Conservation (phyloP, 495 filamentous ascomycete genomes). For the Annulohypoxylon maeteangense region DNA sequence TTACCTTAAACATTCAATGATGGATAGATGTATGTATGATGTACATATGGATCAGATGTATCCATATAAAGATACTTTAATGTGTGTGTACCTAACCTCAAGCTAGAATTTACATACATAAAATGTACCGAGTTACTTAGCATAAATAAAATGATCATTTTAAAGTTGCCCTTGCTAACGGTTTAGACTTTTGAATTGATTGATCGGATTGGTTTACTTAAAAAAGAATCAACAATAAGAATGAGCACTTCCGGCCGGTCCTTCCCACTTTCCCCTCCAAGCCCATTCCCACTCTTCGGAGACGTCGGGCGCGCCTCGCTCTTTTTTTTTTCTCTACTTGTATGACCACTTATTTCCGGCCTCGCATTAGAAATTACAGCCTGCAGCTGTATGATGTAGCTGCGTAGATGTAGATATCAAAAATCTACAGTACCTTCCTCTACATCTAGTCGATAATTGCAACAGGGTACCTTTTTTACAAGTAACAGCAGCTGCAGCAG, state of each 20-base stretch:
- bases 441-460: no score
- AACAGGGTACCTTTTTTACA: not conserved
- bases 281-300: conserved; percentile 17
- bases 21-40: conserved; percentile 1
- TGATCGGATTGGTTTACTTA: conserved; percentile 6
- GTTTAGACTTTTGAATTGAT: not conserved
- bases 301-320: conserved; percentile 32
- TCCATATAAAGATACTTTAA: conserved; percentile 2
- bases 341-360: conserved; percentile 32
- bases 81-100: not conserved
- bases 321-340: conserved; percentile 2
- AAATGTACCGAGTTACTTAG: not conserved
- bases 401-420: not conserved
- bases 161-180: conserved; percentile 2
- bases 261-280: not conserved
- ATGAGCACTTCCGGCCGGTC: conserved; percentile 23
- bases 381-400: not conserved
- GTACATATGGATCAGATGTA: not conserved
- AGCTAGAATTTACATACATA: not conserved
- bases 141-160: not conserved
- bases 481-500: conserved; percentile 1
- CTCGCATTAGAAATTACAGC: not conserved
- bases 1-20: conserved; percentile 3
- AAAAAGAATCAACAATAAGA: conserved; percentile 4
- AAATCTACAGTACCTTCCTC: conserved; percentile 7